Percentiles rank a stretch among this genome's conserved stretches.
Evolutionary conservation across 345 rosid species (phyloP).

Genomic region (Eucalyptus marginata): DNA sequence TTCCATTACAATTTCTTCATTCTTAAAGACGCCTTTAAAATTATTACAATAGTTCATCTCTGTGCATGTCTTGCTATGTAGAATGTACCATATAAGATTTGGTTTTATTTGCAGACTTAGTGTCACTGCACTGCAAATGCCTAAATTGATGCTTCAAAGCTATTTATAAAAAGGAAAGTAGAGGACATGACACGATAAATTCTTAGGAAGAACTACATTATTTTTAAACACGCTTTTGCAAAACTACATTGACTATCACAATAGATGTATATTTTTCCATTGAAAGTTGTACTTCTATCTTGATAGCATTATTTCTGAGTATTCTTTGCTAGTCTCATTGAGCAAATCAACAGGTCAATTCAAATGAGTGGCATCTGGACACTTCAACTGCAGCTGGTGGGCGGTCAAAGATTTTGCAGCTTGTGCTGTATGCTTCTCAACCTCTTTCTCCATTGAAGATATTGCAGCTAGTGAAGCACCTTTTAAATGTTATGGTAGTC

Average conservation of each 20-base stretch:
- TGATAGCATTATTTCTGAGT: not conserved
- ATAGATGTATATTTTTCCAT: not conserved
- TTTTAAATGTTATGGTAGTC: not conserved
- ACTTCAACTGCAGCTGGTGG: slow-evolving; percentile 92
- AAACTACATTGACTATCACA: not conserved
- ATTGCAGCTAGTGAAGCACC: not conserved
- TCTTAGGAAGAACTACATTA: not conserved
- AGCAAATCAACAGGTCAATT: slow-evolving; percentile 50
- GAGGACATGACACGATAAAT: not conserved
- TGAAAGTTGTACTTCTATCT: not conserved
- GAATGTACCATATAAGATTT: not conserved
- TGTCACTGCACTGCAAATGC: not conserved
- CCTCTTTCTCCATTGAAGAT: not conserved
- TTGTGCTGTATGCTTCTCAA: slow-evolving; percentile 81
- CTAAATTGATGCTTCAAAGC: not conserved
- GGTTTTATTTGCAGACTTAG: not conserved
- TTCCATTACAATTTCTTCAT: not conserved
- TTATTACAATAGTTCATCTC: not conserved
- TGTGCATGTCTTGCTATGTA: not conserved
- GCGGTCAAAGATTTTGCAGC: slow-evolving; percentile 85
- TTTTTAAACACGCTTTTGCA: not conserved
- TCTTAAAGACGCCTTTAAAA: not conserved
- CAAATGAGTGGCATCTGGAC: slow-evolving; percentile 97
- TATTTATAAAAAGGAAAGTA: not conserved
- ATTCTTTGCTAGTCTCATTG: not conserved